Evolutionary conservation across 352 stramenopile species (phyloP).

Genomic region (Globisporangium solare): DNA sequence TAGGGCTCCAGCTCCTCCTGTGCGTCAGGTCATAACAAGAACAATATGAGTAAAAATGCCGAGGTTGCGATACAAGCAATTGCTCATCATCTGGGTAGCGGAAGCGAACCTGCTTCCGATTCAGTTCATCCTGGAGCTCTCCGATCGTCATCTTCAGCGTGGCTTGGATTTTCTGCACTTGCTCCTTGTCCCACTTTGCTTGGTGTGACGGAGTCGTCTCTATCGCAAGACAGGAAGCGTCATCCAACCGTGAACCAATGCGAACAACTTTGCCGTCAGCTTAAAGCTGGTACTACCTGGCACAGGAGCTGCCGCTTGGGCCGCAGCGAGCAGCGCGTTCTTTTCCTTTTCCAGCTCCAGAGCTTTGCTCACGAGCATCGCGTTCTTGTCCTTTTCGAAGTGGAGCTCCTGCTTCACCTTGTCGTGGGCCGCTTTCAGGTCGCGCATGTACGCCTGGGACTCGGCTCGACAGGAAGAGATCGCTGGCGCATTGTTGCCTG

Average conservation of each 20-base stretch:
- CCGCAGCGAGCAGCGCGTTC: constrained; percentile 31
- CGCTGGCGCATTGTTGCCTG: constrained; percentile 41
- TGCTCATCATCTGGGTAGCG: background rate
- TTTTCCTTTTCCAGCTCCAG: constrained; percentile 72
- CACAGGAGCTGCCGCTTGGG: background rate
- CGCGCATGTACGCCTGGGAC: constrained; percentile 53
- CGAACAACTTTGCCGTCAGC: background rate
- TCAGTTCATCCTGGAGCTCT: constrained; percentile 77
- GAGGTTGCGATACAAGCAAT: background rate
- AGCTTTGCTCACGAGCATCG: constrained; percentile 55
- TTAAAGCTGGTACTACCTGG: background rate
- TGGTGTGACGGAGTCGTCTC: constrained; percentile 16
- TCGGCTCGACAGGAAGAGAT: constrained; percentile 54
- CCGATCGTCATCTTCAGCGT: constrained; percentile 70
- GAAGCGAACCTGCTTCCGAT: constrained; percentile 43
- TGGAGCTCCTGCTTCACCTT: constrained; percentile 55
- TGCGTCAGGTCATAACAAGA: background rate
- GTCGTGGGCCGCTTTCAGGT: constrained; percentile 59
- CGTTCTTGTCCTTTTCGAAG: constrained; percentile 77
- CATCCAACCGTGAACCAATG: background rate
- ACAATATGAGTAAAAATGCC: background rate
- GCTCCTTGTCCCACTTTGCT: constrained; percentile 64
- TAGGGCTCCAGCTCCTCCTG: constrained; percentile 41
- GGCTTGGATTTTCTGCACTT: constrained; percentile 62
- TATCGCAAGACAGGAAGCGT: background rate